Evolutionary conservation across 2,329 filamentous ascomycete species (phyloP), one percentile per base, ranked within the genome.

Genomic region (Sporothrix pseudoabietina): DNA sequence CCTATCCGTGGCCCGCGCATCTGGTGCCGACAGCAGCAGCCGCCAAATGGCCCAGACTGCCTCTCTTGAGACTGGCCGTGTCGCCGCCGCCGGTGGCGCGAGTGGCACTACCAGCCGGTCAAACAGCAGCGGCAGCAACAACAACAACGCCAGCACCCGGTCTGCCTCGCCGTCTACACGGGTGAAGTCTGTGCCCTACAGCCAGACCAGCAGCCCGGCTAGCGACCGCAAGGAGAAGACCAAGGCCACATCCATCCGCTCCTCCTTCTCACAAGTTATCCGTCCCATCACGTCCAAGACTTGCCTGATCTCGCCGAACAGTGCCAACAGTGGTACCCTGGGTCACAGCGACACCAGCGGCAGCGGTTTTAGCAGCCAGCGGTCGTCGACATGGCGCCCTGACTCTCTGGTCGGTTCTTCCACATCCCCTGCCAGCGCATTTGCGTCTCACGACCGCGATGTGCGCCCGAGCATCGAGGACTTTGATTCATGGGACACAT

Each of bases 401-500:
- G 77, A 81, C 7, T 90, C 88, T 0, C 79, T 86, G 10, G 85
- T 55, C 3, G 70, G 63, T 7, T 74, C 73, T 32, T 70, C 87
- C 6, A 87, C 86, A 0, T 78, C 55, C 74, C 78, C 8, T 80
- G 44, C 73, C 8, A 73, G 57, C 44, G 73, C 71, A 19, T 61
- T 54, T 39, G 47, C 65, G 19, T 44, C 71, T 4, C 75, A 63
- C 54, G 71, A 81, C 63, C 79, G 77, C 5, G 81, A 81, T 6
- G 77, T 78, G 5, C 79, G 79, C 19, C 80, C 80, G 52, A 82
- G 81, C 49, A 77, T 79, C 16, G 86, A 87, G n/a, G 90, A 92
- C 75, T 93, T 94, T 77, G 91, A 93, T 77, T 89, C 87, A 2
- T 94, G 92, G 92, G 91, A 94, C 78, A 92, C 90, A 0, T 92